These are phyloP conservation scores for Linum trigynum DNA, from an alignment of 345 rosid species.

Conservation along the genomic window DNA sequence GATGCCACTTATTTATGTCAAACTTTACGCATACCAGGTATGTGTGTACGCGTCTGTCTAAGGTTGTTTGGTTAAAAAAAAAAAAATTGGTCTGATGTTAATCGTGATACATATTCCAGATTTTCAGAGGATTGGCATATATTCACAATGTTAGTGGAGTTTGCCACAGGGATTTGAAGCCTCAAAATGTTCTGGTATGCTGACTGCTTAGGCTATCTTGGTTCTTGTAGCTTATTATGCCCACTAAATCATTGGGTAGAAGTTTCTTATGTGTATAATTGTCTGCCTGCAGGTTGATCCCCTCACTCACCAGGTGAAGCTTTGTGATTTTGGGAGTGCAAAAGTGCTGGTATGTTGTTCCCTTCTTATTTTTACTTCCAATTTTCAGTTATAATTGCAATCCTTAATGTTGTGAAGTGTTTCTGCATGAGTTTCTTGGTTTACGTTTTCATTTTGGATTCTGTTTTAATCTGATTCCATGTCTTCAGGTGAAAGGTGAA, in stretches of 20 bases:
- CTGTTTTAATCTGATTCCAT: background rate
- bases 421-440: background rate
- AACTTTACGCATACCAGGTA: slow-evolving; percentile 77
- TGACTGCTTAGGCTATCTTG: background rate
- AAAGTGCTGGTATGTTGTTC: slow-evolving; percentile 39
- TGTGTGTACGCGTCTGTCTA: background rate
- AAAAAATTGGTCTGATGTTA: background rate
- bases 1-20: slow-evolving; percentile 74
- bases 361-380: background rate
- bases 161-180: slow-evolving; percentile 38
- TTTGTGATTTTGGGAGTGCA: slow-evolving; percentile 53
- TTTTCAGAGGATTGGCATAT: slow-evolving; percentile 32
- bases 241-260: background rate
- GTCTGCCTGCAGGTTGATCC: slow-evolving; percentile 37
- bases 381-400: background rate
- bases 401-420: background rate
- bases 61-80: background rate
- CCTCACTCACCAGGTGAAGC: slow-evolving; percentile 45
- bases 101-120: slow-evolving; percentile 18
- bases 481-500: slow-evolving; percentile 61
- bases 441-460: background rate
- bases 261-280: background rate
- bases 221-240: background rate
- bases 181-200: slow-evolving; percentile 32
- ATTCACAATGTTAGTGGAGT: slow-evolving; percentile 31